Evolutionary conservation across 1,139 yeast species (phyloP).

Genomic region (Zygotorulaspora mrakii): DNA sequence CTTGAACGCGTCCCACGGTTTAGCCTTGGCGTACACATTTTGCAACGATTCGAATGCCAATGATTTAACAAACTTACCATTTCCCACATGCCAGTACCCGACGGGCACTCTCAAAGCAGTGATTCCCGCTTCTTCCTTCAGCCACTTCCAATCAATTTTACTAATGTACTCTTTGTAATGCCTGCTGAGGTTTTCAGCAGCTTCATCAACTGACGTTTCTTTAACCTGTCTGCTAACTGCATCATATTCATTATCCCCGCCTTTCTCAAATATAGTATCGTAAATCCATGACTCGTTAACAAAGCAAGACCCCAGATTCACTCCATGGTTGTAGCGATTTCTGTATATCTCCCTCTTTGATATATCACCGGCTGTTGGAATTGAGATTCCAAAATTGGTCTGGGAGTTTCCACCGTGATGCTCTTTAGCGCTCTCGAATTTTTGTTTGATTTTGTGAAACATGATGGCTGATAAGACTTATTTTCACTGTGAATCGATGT

Average conservation of each 20-base stretch:
- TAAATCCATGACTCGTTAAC: conserved; percentile 76
- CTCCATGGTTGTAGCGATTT: conserved; percentile 72
- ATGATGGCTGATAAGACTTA: conserved; percentile 21
- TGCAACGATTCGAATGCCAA: conserved; percentile 59
- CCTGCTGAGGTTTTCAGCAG: conserved; percentile 53
- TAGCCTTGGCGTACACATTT: conserved; percentile 58
- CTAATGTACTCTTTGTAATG: conserved; percentile 68
- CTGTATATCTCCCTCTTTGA: conserved; percentile 55
- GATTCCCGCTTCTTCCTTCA: conserved; percentile 54
- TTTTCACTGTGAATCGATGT: not conserved
- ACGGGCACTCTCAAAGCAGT: conserved; percentile 80
- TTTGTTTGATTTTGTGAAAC: conserved; percentile 45
- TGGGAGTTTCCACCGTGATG: conserved; percentile 24
- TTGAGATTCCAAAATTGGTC: conserved; percentile 39
- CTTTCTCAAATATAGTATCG: conserved; percentile 52
- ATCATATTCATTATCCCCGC: conserved; percentile 65
- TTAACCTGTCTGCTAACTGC: conserved; percentile 54
- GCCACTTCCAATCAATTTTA: conserved; percentile 72
- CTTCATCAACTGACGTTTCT: conserved; percentile 50
- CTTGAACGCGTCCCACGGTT: conserved; percentile 53
- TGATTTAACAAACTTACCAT: conserved; percentile 49
- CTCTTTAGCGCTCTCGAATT: conserved; percentile 38
- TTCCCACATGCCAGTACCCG: conserved; percentile 83
- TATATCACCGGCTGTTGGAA: conserved; percentile 36
- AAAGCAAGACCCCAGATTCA: conserved; percentile 81